Base-by-base conservation (phyloP, 2,329 filamentous ascomycete genomes). In the Cytospora leucostoma region DNA sequence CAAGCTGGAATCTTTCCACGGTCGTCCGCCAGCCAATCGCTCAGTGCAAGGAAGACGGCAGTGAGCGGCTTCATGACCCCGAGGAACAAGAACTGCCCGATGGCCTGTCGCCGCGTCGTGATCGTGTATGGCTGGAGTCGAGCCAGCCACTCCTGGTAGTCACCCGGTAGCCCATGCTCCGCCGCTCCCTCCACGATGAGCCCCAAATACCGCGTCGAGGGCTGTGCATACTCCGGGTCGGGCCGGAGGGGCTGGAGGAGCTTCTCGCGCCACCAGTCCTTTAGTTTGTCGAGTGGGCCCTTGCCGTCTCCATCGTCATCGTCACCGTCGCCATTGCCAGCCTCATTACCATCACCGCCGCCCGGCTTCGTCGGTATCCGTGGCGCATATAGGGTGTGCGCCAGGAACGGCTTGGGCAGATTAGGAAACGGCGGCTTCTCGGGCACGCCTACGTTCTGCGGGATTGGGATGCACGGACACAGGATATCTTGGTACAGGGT, bases 331-430 rank as follows among this genome's bases (percentile, higher is more conserved):
- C 56, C 11, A 12, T 3, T 33, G 11, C 61, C 49, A 33, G 52
- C 61, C 52, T 13, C 21, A 65, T 34, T 40, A 65, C 61, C 65
- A 33, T 67, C 63, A 11, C 56, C 64, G 7, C 69, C 62, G 7
- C 71, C 71, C 1, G 74, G 72, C 1, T 69, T 61, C 6, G 74
- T 73, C 3, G 80, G 78, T 7, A 83, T 66, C 12, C 76, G 75
- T 1, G 92, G 89, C 0, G 89, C 89, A 71, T 91, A 91, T 0
- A 99, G 83, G 0, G 94, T 98, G 72, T 93, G 91, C 1, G 93
- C 93, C 69, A 91, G 84, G 78, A 98, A 96, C 0, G 90, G 82
- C 51, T 75, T 78, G 0, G 88, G 81, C 0, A 82, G 73, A 3
- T 77, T 76, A 0, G 80, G 80, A 27, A 78, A 82, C 0, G 78